phyloP scores from a whole-genome alignment of 371 early-diverging fungal genomes.

The Lichtheimia ramosa region DNA sequence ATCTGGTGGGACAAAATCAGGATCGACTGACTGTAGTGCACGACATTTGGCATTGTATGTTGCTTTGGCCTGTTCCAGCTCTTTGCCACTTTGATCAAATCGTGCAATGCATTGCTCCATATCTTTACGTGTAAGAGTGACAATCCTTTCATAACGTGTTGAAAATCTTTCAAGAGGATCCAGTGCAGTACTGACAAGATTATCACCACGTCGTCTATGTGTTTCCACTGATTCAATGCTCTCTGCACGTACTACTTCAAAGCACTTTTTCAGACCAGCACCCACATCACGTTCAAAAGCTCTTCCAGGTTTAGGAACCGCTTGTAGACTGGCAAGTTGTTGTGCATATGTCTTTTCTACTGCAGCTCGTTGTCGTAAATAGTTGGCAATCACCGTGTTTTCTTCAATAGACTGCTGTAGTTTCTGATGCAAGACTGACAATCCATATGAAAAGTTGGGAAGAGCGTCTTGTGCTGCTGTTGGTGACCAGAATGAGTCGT shows the following conservation, averaged over 20 bases:
- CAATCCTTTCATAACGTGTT: slow-evolving; percentile 49
- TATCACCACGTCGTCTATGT: slow-evolving; percentile 57
- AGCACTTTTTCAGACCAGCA: slow-evolving; percentile 68
- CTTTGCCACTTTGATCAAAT: slow-evolving; percentile 2
- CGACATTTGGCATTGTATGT: slow-evolving; percentile 18
- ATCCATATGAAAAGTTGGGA: slow-evolving; percentile 42
- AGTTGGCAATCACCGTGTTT: slow-evolving; percentile 63
- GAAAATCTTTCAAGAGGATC: slow-evolving; percentile 58
- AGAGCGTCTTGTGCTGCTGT: slow-evolving; percentile 20
- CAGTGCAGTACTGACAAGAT: slow-evolving; percentile 61
- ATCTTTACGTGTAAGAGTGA: slow-evolving; percentile 1
- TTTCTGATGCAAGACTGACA: slow-evolving; percentile 65
- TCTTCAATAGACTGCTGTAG: slow-evolving; percentile 66
- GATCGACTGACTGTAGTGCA: slow-evolving; percentile 11
- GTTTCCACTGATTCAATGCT: slow-evolving; percentile 56
- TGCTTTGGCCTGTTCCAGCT: slow-evolving; percentile 13
- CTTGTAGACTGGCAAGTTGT: slow-evolving; percentile 28
- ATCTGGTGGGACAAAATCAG: slow-evolving; percentile 12
- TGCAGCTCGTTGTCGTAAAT: slow-evolving; percentile 64
- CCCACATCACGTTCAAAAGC: slow-evolving; percentile 66
- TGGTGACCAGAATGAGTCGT: slow-evolving; percentile 45
- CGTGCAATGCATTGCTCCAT: background rate
- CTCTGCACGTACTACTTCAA: slow-evolving; percentile 64
- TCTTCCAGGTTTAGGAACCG: background rate
- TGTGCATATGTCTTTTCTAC: slow-evolving; percentile 61